Percentiles rank a stretch among this genome's conserved stretches.
phyloP scores from a whole-genome alignment of 352 stramenopile genomes.

The Stramenopiles sp. region DNA sequence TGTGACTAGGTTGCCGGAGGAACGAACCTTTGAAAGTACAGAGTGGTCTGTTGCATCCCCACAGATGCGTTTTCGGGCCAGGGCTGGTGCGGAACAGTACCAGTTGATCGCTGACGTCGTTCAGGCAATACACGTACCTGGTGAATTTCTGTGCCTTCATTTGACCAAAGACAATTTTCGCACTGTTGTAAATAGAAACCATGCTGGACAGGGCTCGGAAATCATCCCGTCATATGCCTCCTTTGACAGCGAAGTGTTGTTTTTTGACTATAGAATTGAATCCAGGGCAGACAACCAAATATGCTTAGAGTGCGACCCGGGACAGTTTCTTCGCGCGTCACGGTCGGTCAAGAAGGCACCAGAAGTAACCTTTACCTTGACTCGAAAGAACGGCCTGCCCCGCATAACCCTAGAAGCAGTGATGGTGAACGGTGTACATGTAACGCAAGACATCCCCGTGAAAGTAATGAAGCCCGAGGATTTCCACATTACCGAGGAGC shows the following conservation, averaged over 20 bases:
- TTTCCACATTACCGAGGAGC: neutral
- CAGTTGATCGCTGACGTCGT: neutral
- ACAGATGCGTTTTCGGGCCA: neutral
- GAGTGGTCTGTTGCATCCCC: neutral
- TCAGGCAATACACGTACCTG: neutral
- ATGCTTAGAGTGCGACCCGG: neutral
- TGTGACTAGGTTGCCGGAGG: neutral
- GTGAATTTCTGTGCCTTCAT: neutral
- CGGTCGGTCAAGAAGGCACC: neutral
- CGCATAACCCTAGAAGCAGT: neutral
- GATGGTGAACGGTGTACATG: neutral
- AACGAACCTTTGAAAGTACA: neutral
- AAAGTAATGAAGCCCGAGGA: neutral
- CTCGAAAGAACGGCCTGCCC: neutral
- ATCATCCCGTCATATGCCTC: neutral
- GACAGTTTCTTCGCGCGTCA: neutral
- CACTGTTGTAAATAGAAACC: neutral
- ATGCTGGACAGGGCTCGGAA: neutral
- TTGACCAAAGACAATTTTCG: neutral
- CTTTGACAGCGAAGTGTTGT: neutral
- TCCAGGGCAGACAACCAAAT: neutral
- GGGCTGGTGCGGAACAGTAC: neutral
- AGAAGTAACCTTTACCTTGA: neutral
- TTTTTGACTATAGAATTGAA: slow-evolving; percentile 10
- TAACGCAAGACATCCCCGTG: slow-evolving; percentile 1